Percentiles rank a stretch among this genome's conserved stretches.
phyloP scores from a whole-genome alignment of 2,329 filamentous ascomycete species.

The Trichoderma harzianum region DNA sequence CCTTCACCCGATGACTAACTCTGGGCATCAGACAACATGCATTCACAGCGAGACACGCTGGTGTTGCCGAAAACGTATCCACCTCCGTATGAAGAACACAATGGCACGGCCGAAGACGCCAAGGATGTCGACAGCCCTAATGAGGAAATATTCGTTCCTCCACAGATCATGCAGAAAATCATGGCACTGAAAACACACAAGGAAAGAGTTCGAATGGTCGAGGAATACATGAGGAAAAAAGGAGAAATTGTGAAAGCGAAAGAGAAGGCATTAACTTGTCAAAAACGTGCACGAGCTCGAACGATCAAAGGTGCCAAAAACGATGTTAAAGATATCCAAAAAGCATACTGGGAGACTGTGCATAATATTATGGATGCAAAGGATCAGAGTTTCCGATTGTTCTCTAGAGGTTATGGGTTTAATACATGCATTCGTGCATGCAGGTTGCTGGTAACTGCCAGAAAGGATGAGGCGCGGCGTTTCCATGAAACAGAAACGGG shows the following conservation, averaged over 20 bases:
- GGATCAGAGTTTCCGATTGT: too few relatives aligned
- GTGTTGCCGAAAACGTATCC: not conserved
- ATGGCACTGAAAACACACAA: not conserved
- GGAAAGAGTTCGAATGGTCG: not conserved
- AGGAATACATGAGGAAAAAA: not conserved
- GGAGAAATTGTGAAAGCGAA: not conserved
- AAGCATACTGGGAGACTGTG: not conserved
- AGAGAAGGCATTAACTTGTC: not conserved
- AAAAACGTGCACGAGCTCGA: not conserved
- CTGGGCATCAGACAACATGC: not conserved
- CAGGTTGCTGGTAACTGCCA: not conserved
- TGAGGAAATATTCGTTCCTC: not conserved
- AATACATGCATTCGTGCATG: fast-evolving
- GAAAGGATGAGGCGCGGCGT: not conserved
- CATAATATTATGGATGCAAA: not conserved
- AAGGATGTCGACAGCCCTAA: not conserved
- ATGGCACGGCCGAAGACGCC: not conserved
- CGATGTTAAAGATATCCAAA: not conserved
- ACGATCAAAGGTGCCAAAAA: not conserved
- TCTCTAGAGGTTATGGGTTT: too few relatives aligned
- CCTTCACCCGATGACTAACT: not conserved
- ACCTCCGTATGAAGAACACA: not conserved
- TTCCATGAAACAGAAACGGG: not conserved
- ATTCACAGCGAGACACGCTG: not conserved
- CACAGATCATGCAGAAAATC: not conserved